Evolutionary conservation across 2,329 filamentous ascomycete genomes (phyloP), one percentile per base, ranked within the genome.

Genomic region (Trichoderma sp.): DNA sequence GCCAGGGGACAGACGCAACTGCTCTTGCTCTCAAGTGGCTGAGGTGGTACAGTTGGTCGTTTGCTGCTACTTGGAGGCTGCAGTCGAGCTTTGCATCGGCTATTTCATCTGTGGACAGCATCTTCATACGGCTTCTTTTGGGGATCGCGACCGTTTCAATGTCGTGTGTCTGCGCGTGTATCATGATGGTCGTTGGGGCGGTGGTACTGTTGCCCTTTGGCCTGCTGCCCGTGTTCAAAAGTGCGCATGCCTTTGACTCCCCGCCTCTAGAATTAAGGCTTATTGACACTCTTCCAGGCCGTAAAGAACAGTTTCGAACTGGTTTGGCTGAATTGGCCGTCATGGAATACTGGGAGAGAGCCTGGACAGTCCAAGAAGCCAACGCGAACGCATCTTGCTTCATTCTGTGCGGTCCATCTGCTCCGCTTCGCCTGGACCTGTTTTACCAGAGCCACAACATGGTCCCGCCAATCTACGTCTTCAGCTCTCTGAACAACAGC

Each of bases 341-440:
- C 17, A 50, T 44, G 19, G 43, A 63, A 21, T 63, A 56, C 43
- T 56, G 60, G 60, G 21, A 63, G 15, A 63, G 51, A 30, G 26
- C 39, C 3, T 63, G 51, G 51, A 56, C 51, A 6, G 43, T 63
- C 3, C 60, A 63, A 30, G 60, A 63, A 30, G 60, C 60, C 10
- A 55, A 41, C 4, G 60, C 24, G 0, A 47, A 55, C 1, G 14
- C 19, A 26, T 3, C 15, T 5, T 63, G 50, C 41, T 63, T 63
- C 19, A 43, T 55, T 39, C 50, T 63, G 7, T 63, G 60, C 41
- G 60, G 60, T 26, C 39, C 50, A 4, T 44, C 60, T 21, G 24
- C 14, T 30, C 50, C 60, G 19, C 17, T 63, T 55, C 39, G 26
- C n/a, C 24, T 63, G 1, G 50, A 63, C 17, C 14, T 54, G 12